Base-by-base conservation (phyloP, 192 early-diverging fungal species). In the Backusella liffmaniae region DNA sequence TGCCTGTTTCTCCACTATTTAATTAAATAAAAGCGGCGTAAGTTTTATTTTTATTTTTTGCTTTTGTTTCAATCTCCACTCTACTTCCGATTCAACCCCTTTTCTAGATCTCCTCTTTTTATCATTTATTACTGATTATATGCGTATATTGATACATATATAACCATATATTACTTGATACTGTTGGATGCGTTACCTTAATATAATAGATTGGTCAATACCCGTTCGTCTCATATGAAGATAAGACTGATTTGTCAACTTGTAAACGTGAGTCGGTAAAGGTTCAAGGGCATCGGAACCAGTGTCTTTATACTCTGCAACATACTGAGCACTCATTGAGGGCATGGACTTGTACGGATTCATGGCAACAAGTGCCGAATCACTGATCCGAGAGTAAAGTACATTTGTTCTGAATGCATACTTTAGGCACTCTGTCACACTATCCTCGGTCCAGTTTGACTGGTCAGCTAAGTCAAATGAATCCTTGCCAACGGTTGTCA, bases 1-100 rank as follows among this genome's bases (percentile, higher is more conserved):
- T 90, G 37, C 92, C 95, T 10, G 92, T 89, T 76, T 96, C 94
- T 44, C 97, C 97, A 89, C 91, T 93, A 76, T 44, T 78, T 73
- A 76, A 68, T 74, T 78, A 67, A 32, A 59, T 53, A 36, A 70
- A 30, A 74, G 56, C 56, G 23, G 56, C 56, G 56, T 62, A 26
- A 62, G 56, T 62, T 62, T 62, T 62, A 32, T 44, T 10, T 71
- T 6, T 16, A 18, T 49, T 49, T 49, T 49, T 49, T 49, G 4
- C 4, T 49, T 39, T 72, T n/a, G 23, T 36, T 30, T 56, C 49
- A 51, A 53, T 59, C n/a, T 29, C 53, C 53, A 35, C 72, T 37
- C n/a, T 29, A 36, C 12, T 46, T 34, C 35, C 39, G 35, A 39
- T 34, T 41, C 8, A 32, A 23, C 41, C 46, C 32, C 32, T 72